Evolutionary conservation across 768 basidiomycete genomes (phyloP), one percentile per base, ranked within the genome.

Genomic region (Macrocybe gigantea): DNA sequence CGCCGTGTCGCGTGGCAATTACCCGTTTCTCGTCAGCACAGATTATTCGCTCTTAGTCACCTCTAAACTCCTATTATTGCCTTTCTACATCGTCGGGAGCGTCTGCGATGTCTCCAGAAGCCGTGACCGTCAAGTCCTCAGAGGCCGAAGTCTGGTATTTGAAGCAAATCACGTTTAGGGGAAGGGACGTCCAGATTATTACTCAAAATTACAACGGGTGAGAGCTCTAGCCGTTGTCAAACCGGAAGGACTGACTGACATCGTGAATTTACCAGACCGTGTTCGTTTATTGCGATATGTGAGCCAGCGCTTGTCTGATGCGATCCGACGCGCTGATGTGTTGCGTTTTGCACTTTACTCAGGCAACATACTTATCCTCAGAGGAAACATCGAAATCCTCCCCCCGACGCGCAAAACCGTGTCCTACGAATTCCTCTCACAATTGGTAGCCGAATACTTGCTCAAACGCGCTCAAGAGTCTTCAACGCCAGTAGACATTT

Each of bases 331-430:
- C 22, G 22, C 22, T 22, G 22, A 22, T 22, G 22, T 22, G 22
- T 22, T 22, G 22, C 22, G 22, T 22, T 22, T 22, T 22, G 22
- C 4, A 22, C 22, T 22, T 22, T 22, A 22, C 13, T 41, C 59
- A 88, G 89, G 89, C 67, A 96, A 96, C 60, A 88, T 93, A 44
- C 77, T 95, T 31, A 83, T 95, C 51, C 72, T 96, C 2, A 80
- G 92, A n/a, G 85, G 83, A 44, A 75, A 87, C 55, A 89, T 95
- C 52, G 64, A 77, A 45, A 83, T 96, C 52, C 72, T 75, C 33
- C 88, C 90, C 0, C 71, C 61, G 14, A 72, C 78, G 41, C 83
- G 88, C 29, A 72, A 64, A 32, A 80, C 76, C 13, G 91, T 90
- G 15, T 86, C 88, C 11, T 96, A 94, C 65, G 86, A 89, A 50